Percentiles rank a stretch among this genome's conserved stretches.
Evolutionary conservation across 78 protist genomes (phyloP).

Genomic region (Trichosphaerium sp.): DNA sequence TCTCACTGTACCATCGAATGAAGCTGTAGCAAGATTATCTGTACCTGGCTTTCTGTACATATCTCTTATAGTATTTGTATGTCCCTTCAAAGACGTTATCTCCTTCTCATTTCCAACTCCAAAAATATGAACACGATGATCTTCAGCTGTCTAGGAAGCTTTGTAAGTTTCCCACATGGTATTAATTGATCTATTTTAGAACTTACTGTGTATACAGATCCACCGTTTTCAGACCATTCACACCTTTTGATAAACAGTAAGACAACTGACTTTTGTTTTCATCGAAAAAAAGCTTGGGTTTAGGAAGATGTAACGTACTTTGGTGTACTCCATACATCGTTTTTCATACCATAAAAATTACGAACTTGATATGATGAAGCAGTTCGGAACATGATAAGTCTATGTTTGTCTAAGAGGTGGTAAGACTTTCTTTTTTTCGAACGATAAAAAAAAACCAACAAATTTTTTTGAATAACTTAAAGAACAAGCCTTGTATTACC

Average conservation of each 20-base stretch:
- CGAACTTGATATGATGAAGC: background rate
- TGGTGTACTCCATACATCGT: background rate
- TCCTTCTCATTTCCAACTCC: background rate
- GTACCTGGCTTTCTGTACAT: background rate
- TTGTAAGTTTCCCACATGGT: background rate
- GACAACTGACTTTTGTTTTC: background rate
- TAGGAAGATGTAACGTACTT: background rate
- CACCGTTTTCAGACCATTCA: background rate
- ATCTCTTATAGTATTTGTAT: background rate
- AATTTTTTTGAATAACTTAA: too few species aligned
- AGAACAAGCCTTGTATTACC: background rate
- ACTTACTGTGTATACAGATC: background rate
- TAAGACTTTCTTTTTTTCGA: too few species aligned
- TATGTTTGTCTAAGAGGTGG: background rate
- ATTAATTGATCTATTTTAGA: background rate
- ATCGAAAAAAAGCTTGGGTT: background rate
- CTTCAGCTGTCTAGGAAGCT: background rate
- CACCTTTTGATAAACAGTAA: background rate
- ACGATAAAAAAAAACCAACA: too few species aligned
- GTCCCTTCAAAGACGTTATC: background rate
- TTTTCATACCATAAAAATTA: slow-evolving; percentile 4
- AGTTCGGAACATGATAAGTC: background rate
- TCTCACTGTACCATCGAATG: background rate
- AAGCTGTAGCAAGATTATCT: background rate
- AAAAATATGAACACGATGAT: background rate